phyloP scores from a whole-genome alignment of 225 moss, liverwort and hornwort species.

The Straminergon stramineum region DNA sequence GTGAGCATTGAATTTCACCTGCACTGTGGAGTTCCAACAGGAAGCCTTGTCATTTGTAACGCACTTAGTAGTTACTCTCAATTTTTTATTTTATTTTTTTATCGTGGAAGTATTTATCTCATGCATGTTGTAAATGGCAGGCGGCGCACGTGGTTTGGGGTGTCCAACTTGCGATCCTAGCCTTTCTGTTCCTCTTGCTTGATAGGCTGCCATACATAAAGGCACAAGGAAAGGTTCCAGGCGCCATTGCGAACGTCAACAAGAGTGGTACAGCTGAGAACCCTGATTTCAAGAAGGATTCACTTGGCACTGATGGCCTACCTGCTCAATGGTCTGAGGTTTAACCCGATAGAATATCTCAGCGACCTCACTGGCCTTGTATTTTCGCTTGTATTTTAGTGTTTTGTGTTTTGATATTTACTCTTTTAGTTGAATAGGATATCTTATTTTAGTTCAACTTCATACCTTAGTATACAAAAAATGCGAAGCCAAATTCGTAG shows the following conservation, averaged over 20 bases:
- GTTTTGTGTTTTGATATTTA: background rate
- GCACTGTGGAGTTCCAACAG: background rate
- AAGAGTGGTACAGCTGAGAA: background rate
- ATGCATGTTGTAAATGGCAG: background rate
- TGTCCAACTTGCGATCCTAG: conserved; percentile 5
- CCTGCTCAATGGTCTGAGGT: background rate
- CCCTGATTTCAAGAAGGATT: background rate
- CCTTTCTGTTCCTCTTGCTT: conserved; percentile 10
- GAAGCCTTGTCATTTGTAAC: background rate
- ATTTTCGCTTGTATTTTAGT: background rate
- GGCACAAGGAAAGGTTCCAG: background rate
- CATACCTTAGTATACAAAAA: background rate
- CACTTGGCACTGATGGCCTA: background rate
- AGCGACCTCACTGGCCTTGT: background rate
- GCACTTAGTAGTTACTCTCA: background rate
- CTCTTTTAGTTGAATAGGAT: too few relatives aligned
- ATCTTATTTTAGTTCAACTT: background rate
- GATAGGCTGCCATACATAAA: conserved; percentile 3
- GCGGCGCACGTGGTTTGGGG: background rate
- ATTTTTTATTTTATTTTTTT: too few relatives aligned
- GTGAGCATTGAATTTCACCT: background rate
- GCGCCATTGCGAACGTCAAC: background rate
- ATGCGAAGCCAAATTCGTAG: background rate
- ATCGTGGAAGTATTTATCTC: background rate
- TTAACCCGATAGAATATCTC: background rate